Evolutionary conservation across 805 yeast species (phyloP).

Genomic region (Metschnikowia amazonensis): DNA sequence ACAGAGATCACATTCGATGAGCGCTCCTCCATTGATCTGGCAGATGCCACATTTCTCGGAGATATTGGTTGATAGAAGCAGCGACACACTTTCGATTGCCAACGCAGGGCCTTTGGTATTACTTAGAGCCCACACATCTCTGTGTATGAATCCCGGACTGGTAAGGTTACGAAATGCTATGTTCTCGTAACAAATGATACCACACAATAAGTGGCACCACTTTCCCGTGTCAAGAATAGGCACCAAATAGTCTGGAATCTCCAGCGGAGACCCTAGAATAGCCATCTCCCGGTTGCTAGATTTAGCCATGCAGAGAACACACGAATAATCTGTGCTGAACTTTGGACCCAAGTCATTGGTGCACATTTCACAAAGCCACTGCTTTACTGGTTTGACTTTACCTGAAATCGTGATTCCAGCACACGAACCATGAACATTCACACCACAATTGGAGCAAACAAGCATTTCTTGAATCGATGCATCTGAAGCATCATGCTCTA

Average conservation of each 20-base stretch:
- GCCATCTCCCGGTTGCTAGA: slow-evolving; percentile 48
- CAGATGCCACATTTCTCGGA: slow-evolving; percentile 44
- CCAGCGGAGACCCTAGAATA: slow-evolving; percentile 36
- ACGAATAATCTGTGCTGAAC: slow-evolving; percentile 52
- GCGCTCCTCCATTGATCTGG: slow-evolving; percentile 45
- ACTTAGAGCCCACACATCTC: slow-evolving; percentile 6
- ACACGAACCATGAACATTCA: slow-evolving; percentile 67
- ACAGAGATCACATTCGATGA: slow-evolving; percentile 47
- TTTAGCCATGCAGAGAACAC: slow-evolving; percentile 60
- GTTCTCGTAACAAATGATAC: slow-evolving; percentile 49
- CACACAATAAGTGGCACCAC: slow-evolving; percentile 81
- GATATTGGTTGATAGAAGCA: slow-evolving; percentile 25
- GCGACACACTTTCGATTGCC: slow-evolving; percentile 30
- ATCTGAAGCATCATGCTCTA: slow-evolving; percentile 31
- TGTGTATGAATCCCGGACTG: slow-evolving; percentile 11
- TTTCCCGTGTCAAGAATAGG: slow-evolving; percentile 55
- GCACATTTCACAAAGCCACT: slow-evolving; percentile 83
- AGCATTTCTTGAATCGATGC: slow-evolving; percentile 35
- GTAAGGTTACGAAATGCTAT: slow-evolving; percentile 16
- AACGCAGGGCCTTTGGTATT: slow-evolving; percentile 7
- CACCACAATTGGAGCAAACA: slow-evolving; percentile 62
- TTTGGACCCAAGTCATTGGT: slow-evolving; percentile 63
- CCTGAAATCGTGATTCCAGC: slow-evolving; percentile 45
- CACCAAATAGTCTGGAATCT: slow-evolving; percentile 62
- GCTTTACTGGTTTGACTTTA: slow-evolving; percentile 27